These are phyloP conservation scores for Pulveroboletus frians DNA, from an alignment of 768 basidiomycete species.

Conservation along the genomic window DNA sequence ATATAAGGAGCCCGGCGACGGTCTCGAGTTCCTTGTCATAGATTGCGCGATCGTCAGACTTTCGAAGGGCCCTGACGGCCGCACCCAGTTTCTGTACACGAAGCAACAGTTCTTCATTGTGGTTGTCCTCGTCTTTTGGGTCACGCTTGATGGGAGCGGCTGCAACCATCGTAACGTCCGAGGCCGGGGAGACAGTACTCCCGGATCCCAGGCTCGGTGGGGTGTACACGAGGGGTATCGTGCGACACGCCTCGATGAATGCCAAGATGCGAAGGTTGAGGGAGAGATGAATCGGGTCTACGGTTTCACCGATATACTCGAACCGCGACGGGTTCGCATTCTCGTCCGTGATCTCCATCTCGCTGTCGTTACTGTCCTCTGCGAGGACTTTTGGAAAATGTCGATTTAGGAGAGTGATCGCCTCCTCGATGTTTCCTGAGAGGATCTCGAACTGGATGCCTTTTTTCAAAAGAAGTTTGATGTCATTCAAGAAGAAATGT, in stretches of 20 bases:
- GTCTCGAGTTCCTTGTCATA: conserved; percentile 69
- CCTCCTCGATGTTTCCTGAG: conserved; percentile 69
- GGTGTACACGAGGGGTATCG: conserved; percentile 52
- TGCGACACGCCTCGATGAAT: conserved; percentile 83
- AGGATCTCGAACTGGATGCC: conserved; percentile 70
- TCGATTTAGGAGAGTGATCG: conserved; percentile 56
- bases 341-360: conserved; percentile 19
- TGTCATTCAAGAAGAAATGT: not conserved
- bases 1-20: conserved; percentile 79
- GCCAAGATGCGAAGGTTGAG: conserved; percentile 84
- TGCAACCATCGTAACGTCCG: conserved; percentile 6
- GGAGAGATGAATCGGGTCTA: conserved; percentile 68
- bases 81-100: conserved; percentile 65
- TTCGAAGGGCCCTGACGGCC: conserved; percentile 51
- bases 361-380: conserved; percentile 15
- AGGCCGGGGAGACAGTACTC: conserved; percentile 4
- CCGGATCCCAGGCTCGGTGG: conserved; percentile 14
- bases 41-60: conserved; percentile 48
- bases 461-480: conserved; percentile 26
- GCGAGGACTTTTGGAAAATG: conserved; percentile 73
- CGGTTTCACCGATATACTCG: conserved; percentile 53
- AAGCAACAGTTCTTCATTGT: conserved; percentile 46
- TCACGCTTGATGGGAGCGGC: conserved; percentile 8
- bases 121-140: conserved; percentile 33
- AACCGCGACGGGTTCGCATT: conserved; percentile 32